Conservation (phyloP, 352 stramenopile species). For the Phytophthora fragariae region DNA sequence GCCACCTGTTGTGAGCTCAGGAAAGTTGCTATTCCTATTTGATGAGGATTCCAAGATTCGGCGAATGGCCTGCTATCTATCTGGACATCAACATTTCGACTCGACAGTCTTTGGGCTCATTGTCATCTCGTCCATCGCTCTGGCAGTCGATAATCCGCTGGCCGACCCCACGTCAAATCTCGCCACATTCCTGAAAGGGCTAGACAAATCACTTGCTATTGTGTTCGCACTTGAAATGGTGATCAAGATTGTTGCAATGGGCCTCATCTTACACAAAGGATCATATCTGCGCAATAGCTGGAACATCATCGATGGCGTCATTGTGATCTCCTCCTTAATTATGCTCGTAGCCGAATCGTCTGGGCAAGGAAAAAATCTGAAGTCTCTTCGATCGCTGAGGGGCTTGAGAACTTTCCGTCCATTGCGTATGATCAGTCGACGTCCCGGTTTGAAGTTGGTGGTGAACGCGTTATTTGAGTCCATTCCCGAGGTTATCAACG, state of each 20-base stretch:
- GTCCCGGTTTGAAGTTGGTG: slow-evolving; percentile 89
- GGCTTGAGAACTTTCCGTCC: slow-evolving; percentile 89
- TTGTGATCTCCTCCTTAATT: slow-evolving; percentile 86
- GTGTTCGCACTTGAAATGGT: slow-evolving; percentile 92
- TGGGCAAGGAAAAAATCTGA: slow-evolving; percentile 52
- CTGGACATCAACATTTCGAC: slow-evolving; percentile 84
- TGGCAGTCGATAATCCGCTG: slow-evolving; percentile 91
- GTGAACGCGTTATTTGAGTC: slow-evolving; percentile 92
- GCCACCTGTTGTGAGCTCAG: not conserved
- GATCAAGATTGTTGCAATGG: slow-evolving; percentile 90
- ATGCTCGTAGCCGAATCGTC: slow-evolving; percentile 67
- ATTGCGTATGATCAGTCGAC: slow-evolving; percentile 91
- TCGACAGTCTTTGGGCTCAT: slow-evolving; percentile 86
- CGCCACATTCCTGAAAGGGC: slow-evolving; percentile 50
- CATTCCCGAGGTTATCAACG: slow-evolving; percentile 91
- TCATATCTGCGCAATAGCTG: slow-evolving; percentile 88
- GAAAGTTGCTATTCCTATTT: slow-evolving; percentile 65
- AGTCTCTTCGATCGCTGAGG: slow-evolving; percentile 85
- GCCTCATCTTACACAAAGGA: slow-evolving; percentile 68
- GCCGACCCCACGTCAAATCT: slow-evolving; percentile 55
- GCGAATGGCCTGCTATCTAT: slow-evolving; percentile 49
- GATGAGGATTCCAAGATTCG: slow-evolving; percentile 48
- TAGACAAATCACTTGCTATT: slow-evolving; percentile 81
- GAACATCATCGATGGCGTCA: slow-evolving; percentile 92
- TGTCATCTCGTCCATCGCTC: slow-evolving; percentile 76